These are phyloP conservation scores for Alloascoidea hylecoeti DNA, from an alignment of 805 yeast species.

Conservation along the genomic window DNA sequence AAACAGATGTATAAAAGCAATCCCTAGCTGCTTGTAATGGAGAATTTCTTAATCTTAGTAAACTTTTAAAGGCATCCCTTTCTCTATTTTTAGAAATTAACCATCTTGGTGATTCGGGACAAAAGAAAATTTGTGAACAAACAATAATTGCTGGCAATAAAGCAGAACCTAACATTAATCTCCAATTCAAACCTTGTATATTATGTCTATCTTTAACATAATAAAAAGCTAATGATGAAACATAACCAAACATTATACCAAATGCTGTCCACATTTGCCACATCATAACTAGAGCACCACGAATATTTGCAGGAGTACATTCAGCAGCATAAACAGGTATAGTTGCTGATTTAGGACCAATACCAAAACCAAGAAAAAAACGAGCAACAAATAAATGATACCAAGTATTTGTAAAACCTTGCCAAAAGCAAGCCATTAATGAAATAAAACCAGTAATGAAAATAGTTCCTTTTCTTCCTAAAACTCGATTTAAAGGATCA, in stretches of 20 bases:
- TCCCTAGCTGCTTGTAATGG: constrained; percentile 58
- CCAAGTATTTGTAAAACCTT: constrained; percentile 44
- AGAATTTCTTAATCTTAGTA: constrained; percentile 28
- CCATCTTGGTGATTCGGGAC: constrained; percentile 67
- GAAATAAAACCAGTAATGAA: constrained; percentile 50
- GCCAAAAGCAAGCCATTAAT: constrained; percentile 54
- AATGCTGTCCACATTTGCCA: constrained; percentile 71
- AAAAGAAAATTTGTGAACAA: constrained; percentile 33
- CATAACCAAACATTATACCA: constrained; percentile 57
- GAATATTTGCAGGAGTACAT: constrained; percentile 37
- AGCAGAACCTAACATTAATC: constrained; percentile 55
- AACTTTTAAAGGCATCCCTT: constrained; percentile 34
- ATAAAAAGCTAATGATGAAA: constrained; percentile 39
- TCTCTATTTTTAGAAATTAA: constrained; percentile 37
- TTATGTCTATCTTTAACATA: neutral
- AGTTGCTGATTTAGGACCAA: constrained; percentile 57
- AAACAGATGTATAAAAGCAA: constrained; percentile 34
- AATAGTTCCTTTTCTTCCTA: constrained; percentile 56
- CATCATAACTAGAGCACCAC: constrained; percentile 57
- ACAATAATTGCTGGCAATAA: constrained; percentile 43
- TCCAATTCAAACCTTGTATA: constrained; percentile 30
- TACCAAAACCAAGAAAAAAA: constrained; percentile 50
- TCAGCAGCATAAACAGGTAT: constrained; percentile 59
- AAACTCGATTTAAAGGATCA: constrained; percentile 37
- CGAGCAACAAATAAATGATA: constrained; percentile 55